phyloP scores from a whole-genome alignment of 2,329 filamentous ascomycete species.

The Esteya vermicola region DNA sequence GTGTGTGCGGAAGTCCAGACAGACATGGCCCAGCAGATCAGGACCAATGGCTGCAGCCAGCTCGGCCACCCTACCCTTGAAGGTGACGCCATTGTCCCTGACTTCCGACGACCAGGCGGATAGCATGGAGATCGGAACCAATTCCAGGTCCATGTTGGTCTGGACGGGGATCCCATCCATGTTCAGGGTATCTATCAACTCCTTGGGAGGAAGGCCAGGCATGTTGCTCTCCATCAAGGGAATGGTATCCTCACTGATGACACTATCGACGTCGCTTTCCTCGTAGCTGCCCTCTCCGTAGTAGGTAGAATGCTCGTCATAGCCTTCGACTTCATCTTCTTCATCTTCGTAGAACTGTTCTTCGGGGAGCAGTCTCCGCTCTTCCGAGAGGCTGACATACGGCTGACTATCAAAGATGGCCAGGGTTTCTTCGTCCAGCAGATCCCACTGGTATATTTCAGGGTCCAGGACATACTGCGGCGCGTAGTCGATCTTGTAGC shows the following conservation, averaged over 20 bases:
- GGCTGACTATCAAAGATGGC: slow-evolving; percentile 35
- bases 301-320: slow-evolving; percentile 12
- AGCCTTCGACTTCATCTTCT: background rate
- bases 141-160: slow-evolving; percentile 22
- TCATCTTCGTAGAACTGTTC: slow-evolving; percentile 11
- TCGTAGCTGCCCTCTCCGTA: slow-evolving; percentile 7
- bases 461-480: slow-evolving; percentile 65
- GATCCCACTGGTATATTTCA: slow-evolving; percentile 47
- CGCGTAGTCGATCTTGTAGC: slow-evolving; percentile 67
- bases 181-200: slow-evolving; percentile 38
- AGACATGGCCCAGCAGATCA: slow-evolving; percentile 39
- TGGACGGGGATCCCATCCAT: slow-evolving; percentile 45
- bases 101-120: slow-evolving; percentile 47
- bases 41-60: slow-evolving; percentile 51
- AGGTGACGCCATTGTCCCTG: slow-evolving; percentile 30
- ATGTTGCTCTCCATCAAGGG: slow-evolving; percentile 47
- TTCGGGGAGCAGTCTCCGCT: slow-evolving; percentile 12
- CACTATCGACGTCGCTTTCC: slow-evolving; percentile 13
- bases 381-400: slow-evolving; percentile 35
- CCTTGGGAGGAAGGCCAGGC: slow-evolving; percentile 48
- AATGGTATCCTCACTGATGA: too few species aligned
- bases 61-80: slow-evolving; percentile 53
- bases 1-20: slow-evolving; percentile 36
- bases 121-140: slow-evolving; percentile 29
- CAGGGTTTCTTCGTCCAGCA: slow-evolving; percentile 37